Base-by-base conservation (phyloP, 306 rosid species). In the Quercus gilva region DNA sequence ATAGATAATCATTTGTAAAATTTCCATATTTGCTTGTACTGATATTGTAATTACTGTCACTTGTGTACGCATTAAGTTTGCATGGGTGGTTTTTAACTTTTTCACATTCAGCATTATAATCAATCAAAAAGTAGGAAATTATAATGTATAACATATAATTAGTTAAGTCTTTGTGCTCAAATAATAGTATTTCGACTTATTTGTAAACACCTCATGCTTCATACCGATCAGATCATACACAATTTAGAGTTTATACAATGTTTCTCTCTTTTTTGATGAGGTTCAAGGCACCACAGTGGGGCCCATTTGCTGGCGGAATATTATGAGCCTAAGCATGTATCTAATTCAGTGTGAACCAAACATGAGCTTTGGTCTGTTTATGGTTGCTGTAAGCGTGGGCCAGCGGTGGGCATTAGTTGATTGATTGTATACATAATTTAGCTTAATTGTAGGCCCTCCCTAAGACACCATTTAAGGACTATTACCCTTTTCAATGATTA, bases 391-490 rank as follows among this genome's bases (percentile, higher is more conserved):
- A 77, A 82, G 65, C 69, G 69, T 25, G 43, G 55, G 55, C 17
- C 29, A 37, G 10, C 51, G 56, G 75, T 56, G 74, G 56, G 31
- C 69, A 52, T 72, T 64, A 80, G 21, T 51, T 14, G 18, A 80
- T 31, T 18, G 43, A 71, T 19, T 51, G 56, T 29, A 8, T 55
- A 56, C 63, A 73, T 52, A 82, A 80, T 53, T 59, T 23, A 76
- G 57, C 41, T 73, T 58, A 73, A 84, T 67, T 18, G 45, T 55
- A 76, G 67, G 77, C 74, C 75, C 79, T 58, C 33, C 61, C 67
- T 71, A 55, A 65, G 78, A 60, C 63, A 69, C 78, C 78, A 74
- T 17, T 64, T 64, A 74, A 76, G 17, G 68, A 80, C 78, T 79
- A 49, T 56, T 71, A 76, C 25, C 73, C 72, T 73, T 65, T 35